Evolutionary conservation across 805 yeast genomes (phyloP), one percentile per base, ranked within the genome.

Genomic region (Barnettozyma californica): DNA sequence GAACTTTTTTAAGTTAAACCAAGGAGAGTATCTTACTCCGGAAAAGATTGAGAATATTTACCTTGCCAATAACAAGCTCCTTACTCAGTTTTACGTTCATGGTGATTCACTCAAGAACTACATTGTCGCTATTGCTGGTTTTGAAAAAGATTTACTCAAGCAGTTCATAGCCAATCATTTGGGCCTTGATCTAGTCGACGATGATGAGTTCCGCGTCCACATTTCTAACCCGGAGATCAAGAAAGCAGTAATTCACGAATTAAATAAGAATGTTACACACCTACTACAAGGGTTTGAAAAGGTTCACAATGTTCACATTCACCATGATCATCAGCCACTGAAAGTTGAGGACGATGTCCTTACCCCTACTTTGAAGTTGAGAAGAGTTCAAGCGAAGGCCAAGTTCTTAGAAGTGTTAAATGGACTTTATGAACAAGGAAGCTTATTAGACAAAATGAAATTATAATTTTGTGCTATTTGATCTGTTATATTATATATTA

Each of bases 361-460:
- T 33, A 84, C 92, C 2, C 91, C 91, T 35, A 84, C 91, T 5
- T 58, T 79, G 53, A 79, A 80, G 62, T 64, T 79, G 46, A 78
- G 78, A 62, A 68, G 87, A 49, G 53, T 50, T 20, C 48, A 70
- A 21, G 80, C 82, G 0, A 69, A 70, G 36, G 70, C 69, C 55
- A 65, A 62, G 45, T 81, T 75, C 59, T 59, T 66, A 43, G 52
- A 59, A 6, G 69, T 66, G 23, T 62, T 80, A 42, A 70, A 70
- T 14, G 56, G 48, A 6, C 58, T 81, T 66, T 81, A 81, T 52
- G 63, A 57, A 37, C 82, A 81, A 56, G 83, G 83, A 4, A 47
- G 48, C n/a, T 19, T 52, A 3, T 13, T 49, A 11, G 44, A 44
- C 16, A 16, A 37, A 5, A 25, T 43, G 43, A 45, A 49, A 20